Conservation (phyloP, 2,329 filamentous ascomycete genomes). For the Botryosphaeria agaves region DNA sequence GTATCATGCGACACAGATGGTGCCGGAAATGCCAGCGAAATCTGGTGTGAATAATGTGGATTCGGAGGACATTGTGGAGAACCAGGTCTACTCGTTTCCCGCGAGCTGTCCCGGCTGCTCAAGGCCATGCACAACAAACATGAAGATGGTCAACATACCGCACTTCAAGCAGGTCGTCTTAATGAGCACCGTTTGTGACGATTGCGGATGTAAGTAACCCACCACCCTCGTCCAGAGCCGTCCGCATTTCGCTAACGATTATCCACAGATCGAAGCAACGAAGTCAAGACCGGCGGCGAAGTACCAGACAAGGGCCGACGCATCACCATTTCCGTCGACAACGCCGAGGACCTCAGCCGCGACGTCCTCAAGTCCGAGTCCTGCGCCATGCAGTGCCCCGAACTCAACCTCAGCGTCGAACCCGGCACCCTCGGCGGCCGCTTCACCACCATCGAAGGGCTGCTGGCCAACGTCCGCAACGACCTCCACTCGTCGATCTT, state of each 20-base stretch:
- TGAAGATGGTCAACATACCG: conserved; percentile 98
- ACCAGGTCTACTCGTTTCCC: conserved; percentile 86
- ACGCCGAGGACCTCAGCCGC: conserved; percentile 56
- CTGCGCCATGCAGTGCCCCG: conserved; percentile 70
- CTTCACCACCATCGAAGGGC: conserved; percentile 92
- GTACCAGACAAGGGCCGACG: conserved; percentile 73
- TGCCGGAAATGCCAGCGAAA: conserved; percentile 23
- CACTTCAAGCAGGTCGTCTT: conserved; percentile 96
- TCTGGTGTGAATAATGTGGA: conserved; percentile 25
- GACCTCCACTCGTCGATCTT: conserved; percentile 84
- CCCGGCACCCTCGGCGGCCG: conserved; percentile 87
- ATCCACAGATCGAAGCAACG: conserved; percentile 84
- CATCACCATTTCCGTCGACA: conserved; percentile 60
- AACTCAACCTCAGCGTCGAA: conserved; percentile 74
- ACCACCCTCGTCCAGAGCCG: too few species aligned
- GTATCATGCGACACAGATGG: conserved; percentile 29
- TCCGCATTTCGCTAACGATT: too few species aligned
- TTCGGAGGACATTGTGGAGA: conserved; percentile 59
- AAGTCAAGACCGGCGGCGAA: conserved; percentile 92
- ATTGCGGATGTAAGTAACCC: too few species aligned
- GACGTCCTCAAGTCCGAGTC: conserved; percentile 96
- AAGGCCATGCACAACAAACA: conserved; percentile 74
- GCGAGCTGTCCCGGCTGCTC: conserved; percentile 83
- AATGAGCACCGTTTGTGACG: conserved; percentile 83
- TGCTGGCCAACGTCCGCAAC: conserved; percentile 80